Evolutionary conservation across 805 yeast genomes (phyloP).

Genomic region (Teunomyces stri): DNA sequence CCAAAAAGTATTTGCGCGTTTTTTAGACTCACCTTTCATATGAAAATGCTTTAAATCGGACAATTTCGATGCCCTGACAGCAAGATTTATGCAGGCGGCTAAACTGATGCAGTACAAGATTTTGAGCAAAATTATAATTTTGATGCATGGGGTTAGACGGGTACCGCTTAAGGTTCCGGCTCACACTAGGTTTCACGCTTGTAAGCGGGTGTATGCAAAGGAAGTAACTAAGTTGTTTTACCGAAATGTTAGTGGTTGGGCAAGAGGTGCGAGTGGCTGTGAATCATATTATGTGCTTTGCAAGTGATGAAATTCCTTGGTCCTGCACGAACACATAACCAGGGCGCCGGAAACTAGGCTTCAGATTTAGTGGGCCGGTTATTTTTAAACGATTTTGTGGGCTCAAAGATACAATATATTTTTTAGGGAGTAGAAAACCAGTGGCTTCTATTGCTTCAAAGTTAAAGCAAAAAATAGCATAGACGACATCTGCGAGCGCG

Average conservation of each 20-base stretch:
- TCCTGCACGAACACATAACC: not conserved
- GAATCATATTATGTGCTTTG: not conserved
- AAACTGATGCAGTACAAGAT: not conserved
- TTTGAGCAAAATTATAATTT: not conserved
- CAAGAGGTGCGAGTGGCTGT: no score
- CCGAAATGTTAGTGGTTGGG: not conserved
- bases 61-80: slow-evolving; percentile 3
- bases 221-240: not conserved
- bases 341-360: not conserved
- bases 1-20: not conserved
- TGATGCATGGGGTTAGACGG: not conserved
- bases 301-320: not conserved
- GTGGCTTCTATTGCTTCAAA: not conserved
- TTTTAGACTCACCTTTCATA: not conserved
- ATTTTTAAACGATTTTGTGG: not conserved
- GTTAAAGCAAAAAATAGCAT: not conserved
- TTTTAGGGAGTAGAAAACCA: not conserved
- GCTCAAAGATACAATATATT: not conserved
- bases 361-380: slow-evolving; percentile 1
- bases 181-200: not conserved
- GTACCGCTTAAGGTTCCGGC: not conserved
- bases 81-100: slow-evolving; percentile 1
- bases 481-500: not conserved
- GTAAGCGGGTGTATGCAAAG: not conserved
- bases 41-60: slow-evolving; percentile 1